Base-by-base conservation (phyloP, 2,329 filamentous ascomycete species). In the Epichloe typhina region DNA sequence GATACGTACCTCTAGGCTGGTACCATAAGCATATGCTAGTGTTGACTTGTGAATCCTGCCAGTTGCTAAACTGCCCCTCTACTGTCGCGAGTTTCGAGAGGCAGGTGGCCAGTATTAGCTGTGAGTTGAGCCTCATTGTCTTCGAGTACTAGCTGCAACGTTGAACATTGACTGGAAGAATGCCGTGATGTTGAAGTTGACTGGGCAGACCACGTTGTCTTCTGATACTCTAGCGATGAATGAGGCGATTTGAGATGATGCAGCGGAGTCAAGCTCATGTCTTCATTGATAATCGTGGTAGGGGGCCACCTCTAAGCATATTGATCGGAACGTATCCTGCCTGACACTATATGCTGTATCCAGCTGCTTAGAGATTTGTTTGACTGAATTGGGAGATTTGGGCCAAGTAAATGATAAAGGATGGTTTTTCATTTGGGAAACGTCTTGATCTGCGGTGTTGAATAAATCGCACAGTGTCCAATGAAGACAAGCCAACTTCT, bases 1-100 rank as follows among this genome's bases (percentile, higher is more conserved):
- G 17, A 12, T 11, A 26, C 40, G 38, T 58, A 71, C 71, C 70
- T 67, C 71, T 65, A 13, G 67, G 66, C 56, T 70, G 65, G 47
- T 61, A 49, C 82, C 82, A 85, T 46, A 62, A 64, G 61, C 80
- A 84, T 61, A 85, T 76, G 13, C 74, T 75, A 5, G 76, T 70
- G 58, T 76, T 81, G 49, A 78, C 64, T 61, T 83, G 76, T 38
- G 66, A 63, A 1, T 62, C 43, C n/a, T 57, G 49, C 79, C 79
- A 83, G 26, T 65, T 64, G 62, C 49, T 69, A 59, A 61, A 65
- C 53, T 77, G 76, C 17, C 69, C 73, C 19, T 50, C 46, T 26
- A 50, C 50, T 37, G 46, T 54, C 35, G 51, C 21, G 3, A 56
- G 49, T 21, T 53, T 43, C n/a, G 52, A 44, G n/a, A 57, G 56